These are phyloP conservation scores for Phytophthora pinifolia DNA, from an alignment of 352 stramenopile genomes.

Conservation along the genomic window DNA sequence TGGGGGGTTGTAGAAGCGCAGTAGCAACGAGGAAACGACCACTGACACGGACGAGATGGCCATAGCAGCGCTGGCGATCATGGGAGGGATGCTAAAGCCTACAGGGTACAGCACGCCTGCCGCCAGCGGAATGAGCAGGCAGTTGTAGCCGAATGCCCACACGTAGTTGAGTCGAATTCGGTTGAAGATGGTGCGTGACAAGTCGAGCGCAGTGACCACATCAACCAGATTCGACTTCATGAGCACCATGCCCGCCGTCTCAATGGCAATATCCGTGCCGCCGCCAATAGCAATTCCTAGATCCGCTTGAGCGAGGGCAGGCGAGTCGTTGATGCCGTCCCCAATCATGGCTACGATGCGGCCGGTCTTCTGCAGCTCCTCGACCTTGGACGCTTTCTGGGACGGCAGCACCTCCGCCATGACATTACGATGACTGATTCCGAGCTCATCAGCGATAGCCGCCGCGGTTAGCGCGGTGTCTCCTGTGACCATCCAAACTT, in stretches of 20 bases:
- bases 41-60: slow-evolving; percentile 96
- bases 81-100: slow-evolving; percentile 91
- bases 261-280: slow-evolving; percentile 96
- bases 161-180: slow-evolving; percentile 97
- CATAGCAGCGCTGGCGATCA: slow-evolving; percentile 95
- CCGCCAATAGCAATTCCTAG: slow-evolving; percentile 95
- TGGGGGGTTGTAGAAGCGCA: slow-evolving; percentile 89
- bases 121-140: slow-evolving; percentile 94
- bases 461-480: slow-evolving; percentile 94
- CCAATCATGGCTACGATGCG: slow-evolving; percentile 94
- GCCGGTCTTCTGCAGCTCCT: slow-evolving; percentile 82
- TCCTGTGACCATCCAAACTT: slow-evolving; percentile 98
- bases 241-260: slow-evolving; percentile 94
- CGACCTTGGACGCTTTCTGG: slow-evolving; percentile 92
- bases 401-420: slow-evolving; percentile 94
- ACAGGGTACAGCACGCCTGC: slow-evolving; percentile 96
- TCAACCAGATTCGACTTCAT: slow-evolving; percentile 89
- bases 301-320: slow-evolving; percentile 95
- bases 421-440: slow-evolving; percentile 86
- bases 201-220: slow-evolving; percentile 94
- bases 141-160: slow-evolving; percentile 98
- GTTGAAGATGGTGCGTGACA: slow-evolving; percentile 94
- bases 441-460: slow-evolving; percentile 90
- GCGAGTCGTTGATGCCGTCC: slow-evolving; percentile 98
- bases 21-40: slow-evolving; percentile 91